phyloP scores from a whole-genome alignment of 1,284 basidiomycete species.

The Stereum hirsutum region DNA sequence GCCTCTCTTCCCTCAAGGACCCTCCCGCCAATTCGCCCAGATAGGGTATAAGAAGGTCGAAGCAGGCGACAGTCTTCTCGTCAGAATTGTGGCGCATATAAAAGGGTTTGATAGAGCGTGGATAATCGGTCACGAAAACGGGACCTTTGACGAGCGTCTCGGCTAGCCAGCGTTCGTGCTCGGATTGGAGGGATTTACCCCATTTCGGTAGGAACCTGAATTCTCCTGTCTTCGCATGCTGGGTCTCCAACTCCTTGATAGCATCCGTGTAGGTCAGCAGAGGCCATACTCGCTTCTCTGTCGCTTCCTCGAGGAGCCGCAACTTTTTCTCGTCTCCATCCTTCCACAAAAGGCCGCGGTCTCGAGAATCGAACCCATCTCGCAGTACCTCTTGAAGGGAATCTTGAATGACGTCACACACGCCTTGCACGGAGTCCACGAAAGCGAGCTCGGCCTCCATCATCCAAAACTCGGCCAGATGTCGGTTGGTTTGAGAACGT shows the following conservation, averaged over 20 bases:
- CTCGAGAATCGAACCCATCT: constrained; percentile 15
- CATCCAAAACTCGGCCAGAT: constrained; percentile 99
- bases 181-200: constrained; percentile 72
- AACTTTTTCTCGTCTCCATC: constrained; percentile 19
- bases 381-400: constrained; percentile 41
- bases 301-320: constrained; percentile 26
- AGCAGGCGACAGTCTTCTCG: constrained; percentile 77
- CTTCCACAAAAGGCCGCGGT: constrained; percentile 31
- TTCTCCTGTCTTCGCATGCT: constrained; percentile 21
- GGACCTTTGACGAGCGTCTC: constrained; percentile 61
- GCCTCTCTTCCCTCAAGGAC: constrained; percentile 81
- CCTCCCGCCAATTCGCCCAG: constrained; percentile 92
- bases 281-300: constrained; percentile 39
- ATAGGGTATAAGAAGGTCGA: constrained; percentile 86
- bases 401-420: constrained; percentile 70
- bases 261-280: constrained; percentile 80
- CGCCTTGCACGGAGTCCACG: constrained; percentile 33
- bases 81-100: constrained; percentile 79
- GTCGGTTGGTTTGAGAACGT: constrained; percentile 79
- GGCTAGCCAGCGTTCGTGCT: constrained; percentile 91
- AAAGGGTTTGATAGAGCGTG: constrained; percentile 79
- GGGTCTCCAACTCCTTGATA: constrained; percentile 44
- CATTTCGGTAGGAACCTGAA: constrained; percentile 59
- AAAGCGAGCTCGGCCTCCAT: constrained; percentile 89
- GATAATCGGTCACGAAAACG: constrained; percentile 91